Conservation (phyloP, 805 yeast genomes). For the Metschnikowia orientalis region DNA sequence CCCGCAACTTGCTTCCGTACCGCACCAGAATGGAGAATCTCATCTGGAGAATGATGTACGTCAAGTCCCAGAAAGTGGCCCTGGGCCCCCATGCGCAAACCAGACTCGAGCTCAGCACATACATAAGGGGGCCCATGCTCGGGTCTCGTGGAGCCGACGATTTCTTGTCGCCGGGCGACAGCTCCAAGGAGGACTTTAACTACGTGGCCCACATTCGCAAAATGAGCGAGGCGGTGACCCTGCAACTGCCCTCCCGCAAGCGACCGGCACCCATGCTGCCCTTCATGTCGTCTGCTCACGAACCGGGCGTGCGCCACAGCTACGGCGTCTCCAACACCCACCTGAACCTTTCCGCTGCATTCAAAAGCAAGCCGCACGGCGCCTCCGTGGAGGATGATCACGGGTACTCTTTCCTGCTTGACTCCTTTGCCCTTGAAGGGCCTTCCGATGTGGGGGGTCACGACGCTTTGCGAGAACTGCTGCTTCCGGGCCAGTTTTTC, state of each 20-base stretch:
- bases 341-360: constrained; percentile 20
- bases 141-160: constrained; percentile 8
- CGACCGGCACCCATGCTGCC: constrained; percentile 21
- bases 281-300: constrained; percentile 8
- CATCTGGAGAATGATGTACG: constrained; percentile 83
- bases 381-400: constrained; percentile 6
- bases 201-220: constrained; percentile 60
- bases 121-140: constrained; percentile 9
- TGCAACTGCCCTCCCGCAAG: constrained; percentile 11
- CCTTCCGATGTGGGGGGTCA: constrained; percentile 15
- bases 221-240: constrained; percentile 44
- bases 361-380: constrained; percentile 7
- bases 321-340: constrained; percentile 8
- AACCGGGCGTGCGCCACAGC: constrained; percentile 4
- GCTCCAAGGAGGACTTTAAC: constrained; percentile 53
- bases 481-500: not conserved
- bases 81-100: not conserved
- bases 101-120: constrained; percentile 9
- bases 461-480: not conserved
- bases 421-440: constrained; percentile 48
- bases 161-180: constrained; percentile 26
- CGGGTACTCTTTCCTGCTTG: constrained; percentile 35
- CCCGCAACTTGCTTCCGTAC: constrained; percentile 71
- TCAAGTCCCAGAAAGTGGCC: constrained; percentile 23
- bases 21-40: constrained; percentile 75